phyloP scores from a whole-genome alignment of 2,329 filamentous ascomycete species.

The Elsinoe perseae region DNA sequence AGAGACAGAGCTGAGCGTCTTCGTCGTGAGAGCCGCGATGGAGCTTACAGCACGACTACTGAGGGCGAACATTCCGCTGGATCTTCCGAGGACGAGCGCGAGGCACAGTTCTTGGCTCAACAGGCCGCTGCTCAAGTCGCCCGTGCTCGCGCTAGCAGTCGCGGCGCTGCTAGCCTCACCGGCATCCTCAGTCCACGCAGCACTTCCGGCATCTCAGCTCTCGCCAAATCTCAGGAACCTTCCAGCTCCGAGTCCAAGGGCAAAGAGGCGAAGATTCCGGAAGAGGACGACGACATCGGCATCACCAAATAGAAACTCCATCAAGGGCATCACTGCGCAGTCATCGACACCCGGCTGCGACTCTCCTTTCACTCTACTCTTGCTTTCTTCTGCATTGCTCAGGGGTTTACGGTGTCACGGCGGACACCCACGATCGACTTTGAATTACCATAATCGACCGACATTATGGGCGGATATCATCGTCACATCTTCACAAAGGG shows the following conservation, averaged over 20 bases:
- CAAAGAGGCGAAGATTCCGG: not conserved
- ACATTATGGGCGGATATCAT: not conserved
- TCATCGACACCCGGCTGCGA: not conserved
- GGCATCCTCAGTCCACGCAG: slow-evolving; percentile 21
- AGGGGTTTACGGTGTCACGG: slow-evolving; percentile 2
- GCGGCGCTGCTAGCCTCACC: slow-evolving; percentile 20
- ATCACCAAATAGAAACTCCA: not conserved
- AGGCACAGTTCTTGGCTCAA: slow-evolving; percentile 18
- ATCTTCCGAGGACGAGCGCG: slow-evolving; percentile 32
- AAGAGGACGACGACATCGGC: slow-evolving; percentile 8
- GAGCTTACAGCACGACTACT: slow-evolving; percentile 16
- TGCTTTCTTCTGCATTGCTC: slow-evolving; percentile 7
- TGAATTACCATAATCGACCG: not conserved
- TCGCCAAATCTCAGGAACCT: not conserved
- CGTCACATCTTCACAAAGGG: not conserved
- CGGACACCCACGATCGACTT: not conserved
- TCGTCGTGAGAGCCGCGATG: slow-evolving; percentile 36
- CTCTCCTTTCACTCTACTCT: not conserved
- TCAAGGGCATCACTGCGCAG: not conserved
- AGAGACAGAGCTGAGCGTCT: slow-evolving; percentile 45
- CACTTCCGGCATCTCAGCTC: not conserved
- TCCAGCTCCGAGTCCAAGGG: not conserved
- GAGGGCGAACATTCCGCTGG: slow-evolving; percentile 32
- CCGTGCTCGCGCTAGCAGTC: slow-evolving; percentile 12
- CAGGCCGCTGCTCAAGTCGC: slow-evolving; percentile 17